A percentile compares a stretch with the other conserved stretches of the same genome.
These are phyloP conservation scores for Calycina marina DNA, from an alignment of 2,329 filamentous ascomycete genomes.

Conservation along the genomic window DNA sequence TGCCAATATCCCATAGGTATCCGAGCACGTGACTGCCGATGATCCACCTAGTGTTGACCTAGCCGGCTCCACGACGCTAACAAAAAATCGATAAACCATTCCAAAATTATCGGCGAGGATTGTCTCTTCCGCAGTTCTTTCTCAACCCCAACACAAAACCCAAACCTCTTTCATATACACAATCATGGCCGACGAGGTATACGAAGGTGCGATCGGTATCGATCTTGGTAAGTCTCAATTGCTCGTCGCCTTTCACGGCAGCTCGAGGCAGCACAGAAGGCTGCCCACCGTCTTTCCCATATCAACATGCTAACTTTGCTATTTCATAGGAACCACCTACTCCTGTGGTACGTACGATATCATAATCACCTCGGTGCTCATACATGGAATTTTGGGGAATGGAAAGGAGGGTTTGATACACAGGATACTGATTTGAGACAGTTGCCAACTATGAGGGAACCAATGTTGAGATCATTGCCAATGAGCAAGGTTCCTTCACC, in stretches of 20 bases:
- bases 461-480: slow-evolving; percentile 99
- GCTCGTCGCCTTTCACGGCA: background rate
- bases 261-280: background rate
- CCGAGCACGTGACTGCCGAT: too few relatives aligned
- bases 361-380: too few relatives aligned
- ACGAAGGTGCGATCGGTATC: slow-evolving; percentile 99
- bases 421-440: slow-evolving; percentile 11
- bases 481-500: slow-evolving; percentile 98
- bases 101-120: too few relatives aligned
- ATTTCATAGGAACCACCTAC: slow-evolving; percentile 79
- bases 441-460: slow-evolving; percentile 98
- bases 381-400: too few relatives aligned
- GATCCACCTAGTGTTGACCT: too few relatives aligned
- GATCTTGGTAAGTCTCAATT: slow-evolving; percentile 67
- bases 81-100: too few relatives aligned
- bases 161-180: slow-evolving; percentile 10
- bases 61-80: too few relatives aligned
- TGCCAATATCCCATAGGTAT: too few relatives aligned
- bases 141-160: slow-evolving; percentile 8
- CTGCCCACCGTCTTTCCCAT: background rate
- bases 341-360: slow-evolving; percentile 45
- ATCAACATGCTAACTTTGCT: slow-evolving; percentile 15
- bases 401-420: too few relatives aligned
- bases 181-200: slow-evolving; percentile 93
- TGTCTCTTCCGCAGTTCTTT: slow-evolving; percentile 2